Base-by-base conservation (phyloP, 148 eudicot genomes). In the Chenopodium suecicum region DNA sequence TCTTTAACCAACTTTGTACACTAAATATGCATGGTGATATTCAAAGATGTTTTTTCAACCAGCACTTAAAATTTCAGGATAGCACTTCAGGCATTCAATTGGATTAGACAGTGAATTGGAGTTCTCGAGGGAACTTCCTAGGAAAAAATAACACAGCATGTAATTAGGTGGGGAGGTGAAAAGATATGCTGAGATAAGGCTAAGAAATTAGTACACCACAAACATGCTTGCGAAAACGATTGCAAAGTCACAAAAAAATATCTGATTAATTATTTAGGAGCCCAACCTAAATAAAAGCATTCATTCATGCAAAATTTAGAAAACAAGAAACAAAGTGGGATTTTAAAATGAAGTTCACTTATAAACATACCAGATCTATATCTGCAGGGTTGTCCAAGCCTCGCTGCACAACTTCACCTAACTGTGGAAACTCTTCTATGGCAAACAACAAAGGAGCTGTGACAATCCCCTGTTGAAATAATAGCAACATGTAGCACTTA, bases 371-470 rank as follows among this genome's bases (percentile, higher is more conserved):
- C 68, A 89, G 89, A 82, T 95, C 98, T 46, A 95, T 91, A 82
- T 93, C 90, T 66, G 87, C 85, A 70, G 94, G 86, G 67, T 90
- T 85, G 74, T 92, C 90, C 50, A 95, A 89, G 37, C 98, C 99
- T 83, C 91, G 82, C 62, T 93, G 88, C 29, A 95, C 90, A 70
- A 95, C 87, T 81, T 86, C 81, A 67, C 90, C 85, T 81, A 95
- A 83, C 71, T 93, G 92, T 76, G 99, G 99, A 74, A 86, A 95
- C 86, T 95, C 99, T 85, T 95, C 99, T 73, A 93, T 93, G 20
- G 99, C 99, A 86, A 89, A 95, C 79, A 95, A 85, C 70, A 93
- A 84, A 47, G 99, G 98, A 72, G 99, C 98, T 16, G 99, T 95
- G 22, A 95, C 86, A 60, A 95, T 93, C 70, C 99, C 98, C 98